Percentiles rank a stretch among this genome's conserved stretches.
Evolutionary conservation across 257 asterid genomes (phyloP).

Genomic region (Primulina eburnea): DNA sequence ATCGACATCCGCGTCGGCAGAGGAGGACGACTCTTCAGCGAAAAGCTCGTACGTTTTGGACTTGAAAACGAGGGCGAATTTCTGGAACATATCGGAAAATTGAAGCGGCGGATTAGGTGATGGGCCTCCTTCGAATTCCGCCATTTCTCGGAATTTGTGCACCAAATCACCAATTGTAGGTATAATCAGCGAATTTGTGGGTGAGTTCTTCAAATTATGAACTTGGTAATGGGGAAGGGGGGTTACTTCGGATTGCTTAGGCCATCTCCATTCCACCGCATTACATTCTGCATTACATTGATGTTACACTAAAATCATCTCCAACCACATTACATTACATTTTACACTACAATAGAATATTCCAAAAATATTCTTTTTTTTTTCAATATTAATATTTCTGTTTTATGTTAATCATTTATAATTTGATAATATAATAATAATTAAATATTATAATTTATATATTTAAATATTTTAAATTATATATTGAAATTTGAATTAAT

Average conservation of each 20-base stretch:
- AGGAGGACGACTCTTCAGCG: conserved; percentile 41
- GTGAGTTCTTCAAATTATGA: conserved; percentile 20
- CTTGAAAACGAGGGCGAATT: conserved; percentile 80
- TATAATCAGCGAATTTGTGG: not conserved
- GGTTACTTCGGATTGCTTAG: conserved; percentile 68
- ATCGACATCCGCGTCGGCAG: conserved; percentile 38
- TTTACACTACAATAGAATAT: too few relatives aligned
- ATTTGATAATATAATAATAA: too few relatives aligned
- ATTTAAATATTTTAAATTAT: too few relatives aligned
- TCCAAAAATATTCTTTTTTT: too few relatives aligned
- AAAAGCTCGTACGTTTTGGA: conserved; percentile 90
- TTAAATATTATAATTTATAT: too few relatives aligned
- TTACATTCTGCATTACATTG: too few relatives aligned
- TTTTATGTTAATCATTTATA: too few relatives aligned
- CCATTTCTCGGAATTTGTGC: conserved; percentile 41
- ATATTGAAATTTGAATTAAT: too few relatives aligned
- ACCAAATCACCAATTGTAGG: conserved; percentile 10
- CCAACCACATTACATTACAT: too few relatives aligned
- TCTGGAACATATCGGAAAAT: conserved; percentile 87
- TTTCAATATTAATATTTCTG: too few relatives aligned
- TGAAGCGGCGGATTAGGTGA: conserved; percentile 62
- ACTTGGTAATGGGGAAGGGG: conserved; percentile 17
- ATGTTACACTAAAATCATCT: too few relatives aligned
- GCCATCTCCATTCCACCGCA: too few relatives aligned
- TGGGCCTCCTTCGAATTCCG: conserved; percentile 55